Base-by-base conservation (phyloP, 2,329 filamentous ascomycete genomes). In the Aspergillus hortae region DNA sequence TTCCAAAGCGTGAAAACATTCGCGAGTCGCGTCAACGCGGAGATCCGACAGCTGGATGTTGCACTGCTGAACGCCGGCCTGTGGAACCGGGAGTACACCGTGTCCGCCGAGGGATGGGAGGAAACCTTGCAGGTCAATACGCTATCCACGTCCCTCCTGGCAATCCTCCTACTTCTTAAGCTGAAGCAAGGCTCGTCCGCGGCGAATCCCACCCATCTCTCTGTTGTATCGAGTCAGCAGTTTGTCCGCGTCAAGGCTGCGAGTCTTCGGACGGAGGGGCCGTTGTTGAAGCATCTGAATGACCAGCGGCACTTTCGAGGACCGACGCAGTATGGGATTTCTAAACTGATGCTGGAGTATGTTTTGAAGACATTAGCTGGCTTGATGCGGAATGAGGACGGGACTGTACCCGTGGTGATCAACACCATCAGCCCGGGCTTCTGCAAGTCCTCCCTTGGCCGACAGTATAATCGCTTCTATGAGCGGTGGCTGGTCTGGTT, bases 41-140 rank as follows among this genome's bases (percentile, higher is more conserved):
- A 71, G 35, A 52, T 78, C 1, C 57, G 66, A 5, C 63, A 65
- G 7, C 60, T 81, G 5, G 75, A 81, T 53, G 67, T 76, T 15
- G 76, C 68, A 2, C 56, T 79, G 1, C 62, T 79, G 2, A 78
- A 77, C 52, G 75, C 75, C 0, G 76, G 75, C n/a, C 47, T 75
- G 4, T 71, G 71, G 55, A 69, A 71, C 43, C 62, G 68, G 12
- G 60, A 67, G 19, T 77, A 72, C 55, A 56, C 52, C 2, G 51
- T 60, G 1, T 72, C 71, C 0, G 45, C 64, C 2, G 74, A 77
- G 30, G 79, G 76, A 5, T 81, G 74, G 69, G 79, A 82, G 52
- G 68, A 75, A 48, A 78, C 74, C 1, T 56, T 86, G 10, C 81
- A 85, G 61, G 78, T 84, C 56, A 85, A 85, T 60, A 72, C 77